phyloP scores from a whole-genome alignment of 371 early-diverging fungal species.

The Mycotypha africana region DNA sequence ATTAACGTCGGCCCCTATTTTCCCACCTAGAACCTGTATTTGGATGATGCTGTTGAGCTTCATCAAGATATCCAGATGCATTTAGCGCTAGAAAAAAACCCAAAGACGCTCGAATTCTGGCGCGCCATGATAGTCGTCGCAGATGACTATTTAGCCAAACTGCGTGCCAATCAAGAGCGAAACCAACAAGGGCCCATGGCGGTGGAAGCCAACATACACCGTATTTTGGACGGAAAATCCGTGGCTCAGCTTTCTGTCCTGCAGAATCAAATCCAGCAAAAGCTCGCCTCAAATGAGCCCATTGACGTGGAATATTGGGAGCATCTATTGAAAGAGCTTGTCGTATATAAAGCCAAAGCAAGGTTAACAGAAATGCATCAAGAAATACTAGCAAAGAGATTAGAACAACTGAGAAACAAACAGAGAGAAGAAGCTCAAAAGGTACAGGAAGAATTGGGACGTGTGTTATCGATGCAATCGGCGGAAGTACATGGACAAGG shows the following conservation, averaged over 20 bases:
- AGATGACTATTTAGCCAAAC: constrained; percentile 59
- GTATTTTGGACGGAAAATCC: constrained; percentile 70
- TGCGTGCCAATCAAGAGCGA: constrained; percentile 27
- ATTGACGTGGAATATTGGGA: constrained; percentile 97
- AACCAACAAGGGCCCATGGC: constrained; percentile 23
- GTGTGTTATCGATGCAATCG: constrained; percentile 49
- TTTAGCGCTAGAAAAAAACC: constrained; percentile 73
- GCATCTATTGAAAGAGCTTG: constrained; percentile 65
- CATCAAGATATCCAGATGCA: constrained; percentile 85
- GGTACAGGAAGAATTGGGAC: constrained; percentile 63
- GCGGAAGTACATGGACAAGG: constrained; percentile 48
- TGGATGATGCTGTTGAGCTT: constrained; percentile 71
- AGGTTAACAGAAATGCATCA: constrained; percentile 71
- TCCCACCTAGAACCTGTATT: constrained; percentile 42
- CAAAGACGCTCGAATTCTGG: constrained; percentile 79
- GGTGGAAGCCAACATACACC: constrained; percentile 63
- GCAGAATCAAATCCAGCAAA: constrained; percentile 65
- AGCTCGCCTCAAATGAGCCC: constrained; percentile 64
- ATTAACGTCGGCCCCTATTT: not conserved
- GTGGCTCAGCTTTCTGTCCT: constrained; percentile 65
- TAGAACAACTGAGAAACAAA: constrained; percentile 63
- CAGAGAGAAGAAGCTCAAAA: constrained; percentile 63
- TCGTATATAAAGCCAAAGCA: constrained; percentile 82
- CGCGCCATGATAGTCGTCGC: constrained; percentile 76
- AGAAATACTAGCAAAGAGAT: constrained; percentile 60